Conservation (phyloP, 257 asterid species). For the Nicotiana tomentosiformis region DNA sequence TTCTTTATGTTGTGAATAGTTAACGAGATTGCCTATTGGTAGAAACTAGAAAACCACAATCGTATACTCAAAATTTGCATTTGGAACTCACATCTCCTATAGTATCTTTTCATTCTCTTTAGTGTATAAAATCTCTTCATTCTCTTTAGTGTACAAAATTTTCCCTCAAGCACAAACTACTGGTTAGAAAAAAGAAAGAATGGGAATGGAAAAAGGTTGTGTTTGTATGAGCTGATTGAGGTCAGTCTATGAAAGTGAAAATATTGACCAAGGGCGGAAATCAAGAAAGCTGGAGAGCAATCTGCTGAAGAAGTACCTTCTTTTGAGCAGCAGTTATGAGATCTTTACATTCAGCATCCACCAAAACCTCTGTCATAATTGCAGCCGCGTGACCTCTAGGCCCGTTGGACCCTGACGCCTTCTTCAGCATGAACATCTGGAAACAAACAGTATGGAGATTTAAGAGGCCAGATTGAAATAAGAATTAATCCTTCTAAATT, state of each 20-base stretch:
- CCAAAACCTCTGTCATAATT: conserved; percentile 76
- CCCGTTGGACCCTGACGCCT: conserved; percentile 56
- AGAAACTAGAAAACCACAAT: neutral
- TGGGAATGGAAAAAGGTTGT: neutral
- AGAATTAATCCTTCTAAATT: neutral
- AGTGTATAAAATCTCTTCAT: neutral
- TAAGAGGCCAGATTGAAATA: neutral
- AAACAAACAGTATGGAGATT: neutral
- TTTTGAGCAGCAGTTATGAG: conserved; percentile 69
- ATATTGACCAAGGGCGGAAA: neutral
- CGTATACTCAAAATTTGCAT: neutral
- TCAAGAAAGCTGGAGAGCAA: conserved; percentile 75
- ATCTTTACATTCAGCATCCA: conserved; percentile 69
- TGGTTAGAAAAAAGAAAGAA: neutral
- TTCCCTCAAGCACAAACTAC: neutral
- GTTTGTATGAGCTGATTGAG: conserved; percentile 1
- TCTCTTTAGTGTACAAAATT: neutral
- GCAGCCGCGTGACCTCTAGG: conserved; percentile 86
- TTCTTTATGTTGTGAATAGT: neutral
- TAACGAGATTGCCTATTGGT: neutral
- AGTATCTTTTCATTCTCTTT: neutral
- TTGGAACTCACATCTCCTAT: conserved; percentile 1
- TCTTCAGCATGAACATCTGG: conserved; percentile 73
- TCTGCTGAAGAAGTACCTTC: conserved; percentile 68
- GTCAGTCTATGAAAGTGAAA: neutral